Evolutionary conservation across 306 rosid genomes (phyloP).

Genomic region (Cucurbita argyrosperma): DNA sequence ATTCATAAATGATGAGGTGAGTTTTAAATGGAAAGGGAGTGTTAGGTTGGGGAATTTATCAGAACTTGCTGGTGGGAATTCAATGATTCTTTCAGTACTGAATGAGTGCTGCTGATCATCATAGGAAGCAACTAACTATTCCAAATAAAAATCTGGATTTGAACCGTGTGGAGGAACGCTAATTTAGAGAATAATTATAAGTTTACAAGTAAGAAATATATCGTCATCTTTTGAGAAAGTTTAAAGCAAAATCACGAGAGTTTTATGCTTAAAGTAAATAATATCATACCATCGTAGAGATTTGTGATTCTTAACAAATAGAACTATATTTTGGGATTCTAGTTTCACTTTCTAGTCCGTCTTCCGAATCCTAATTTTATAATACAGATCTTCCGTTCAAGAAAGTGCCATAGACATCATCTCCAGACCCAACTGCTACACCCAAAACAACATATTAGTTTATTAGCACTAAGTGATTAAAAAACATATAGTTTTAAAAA

Average conservation of each 20-base stretch:
- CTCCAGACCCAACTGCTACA: conserved; percentile 2
- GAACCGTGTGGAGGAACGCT: too few species aligned
- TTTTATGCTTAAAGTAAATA: too few species aligned
- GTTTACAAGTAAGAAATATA: too few species aligned
- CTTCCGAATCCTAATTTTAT: neutral
- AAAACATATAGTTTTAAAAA: neutral
- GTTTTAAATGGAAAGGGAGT: conserved; percentile 13
- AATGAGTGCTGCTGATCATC: conserved; percentile 7
- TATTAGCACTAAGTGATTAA: neutral
- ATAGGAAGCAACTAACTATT: neutral
- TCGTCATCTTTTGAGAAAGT: too few species aligned
- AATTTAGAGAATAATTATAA: too few species aligned
- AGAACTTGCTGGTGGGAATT: conserved; percentile 47
- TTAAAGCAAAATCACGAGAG: too few species aligned
- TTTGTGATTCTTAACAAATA: too few species aligned
- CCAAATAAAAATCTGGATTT: neutral
- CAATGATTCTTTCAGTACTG: conserved; percentile 37
- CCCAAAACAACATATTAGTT: neutral
- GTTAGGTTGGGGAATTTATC: conserved; percentile 41
- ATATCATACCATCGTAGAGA: too few species aligned
- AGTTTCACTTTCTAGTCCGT: neutral
- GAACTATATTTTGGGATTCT: neutral
- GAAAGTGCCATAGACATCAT: neutral
- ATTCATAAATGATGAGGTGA: conserved; percentile 33
- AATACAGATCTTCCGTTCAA: neutral